Percentiles rank a stretch among this genome's conserved stretches.
Conservation (phyloP, 306 rosid species). For the Castanospermum australe region DNA sequence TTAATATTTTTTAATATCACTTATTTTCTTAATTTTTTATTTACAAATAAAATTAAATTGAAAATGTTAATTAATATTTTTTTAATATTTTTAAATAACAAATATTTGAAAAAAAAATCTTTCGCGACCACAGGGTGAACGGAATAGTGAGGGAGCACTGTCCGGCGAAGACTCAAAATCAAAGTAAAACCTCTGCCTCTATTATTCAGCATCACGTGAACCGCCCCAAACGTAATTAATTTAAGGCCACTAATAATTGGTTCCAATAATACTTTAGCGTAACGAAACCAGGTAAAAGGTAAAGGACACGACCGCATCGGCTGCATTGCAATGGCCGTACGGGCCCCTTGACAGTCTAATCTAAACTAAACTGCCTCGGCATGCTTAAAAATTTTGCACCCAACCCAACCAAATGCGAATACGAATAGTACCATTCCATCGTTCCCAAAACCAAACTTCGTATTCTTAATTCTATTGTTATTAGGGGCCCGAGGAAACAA, state of each 20-base stretch:
- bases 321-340: background rate
- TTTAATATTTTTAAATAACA: no score
- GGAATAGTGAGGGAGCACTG: background rate
- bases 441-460: background rate
- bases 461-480: constrained; percentile 7
- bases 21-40: no score
- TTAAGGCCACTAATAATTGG: constrained; percentile 19
- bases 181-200: background rate
- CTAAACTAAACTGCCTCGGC: background rate
- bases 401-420: background rate
- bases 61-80: no score
- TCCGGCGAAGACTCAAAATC: background rate
- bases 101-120: no score
- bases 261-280: constrained; percentile 26
- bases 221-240: constrained; percentile 11
- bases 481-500: constrained; percentile 76
- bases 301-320: background rate
- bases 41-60: no score
- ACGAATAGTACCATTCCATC: background rate
- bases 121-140: no score
- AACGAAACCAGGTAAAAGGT: background rate
- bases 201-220: constrained; percentile 29
- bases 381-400: background rate
- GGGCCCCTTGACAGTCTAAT: background rate
- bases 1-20: no score